Percentiles rank a stretch among this genome's conserved stretches.
Conservation (phyloP, 139 green algal genomes). For the Asterochloris sp. region DNA sequence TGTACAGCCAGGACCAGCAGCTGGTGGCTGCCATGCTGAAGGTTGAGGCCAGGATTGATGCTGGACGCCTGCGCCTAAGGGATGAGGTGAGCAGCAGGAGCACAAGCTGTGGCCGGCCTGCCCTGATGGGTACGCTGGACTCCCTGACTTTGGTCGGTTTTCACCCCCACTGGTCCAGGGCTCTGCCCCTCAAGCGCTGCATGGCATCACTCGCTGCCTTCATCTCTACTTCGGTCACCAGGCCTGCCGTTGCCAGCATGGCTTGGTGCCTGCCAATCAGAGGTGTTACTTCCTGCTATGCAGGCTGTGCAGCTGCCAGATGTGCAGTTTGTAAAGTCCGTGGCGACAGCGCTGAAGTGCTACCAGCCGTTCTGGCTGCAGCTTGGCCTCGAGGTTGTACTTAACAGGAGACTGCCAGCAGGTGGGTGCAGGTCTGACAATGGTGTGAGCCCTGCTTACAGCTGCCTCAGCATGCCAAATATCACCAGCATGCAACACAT, state of each 20-base stretch:
- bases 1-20: slow-evolving; percentile 25
- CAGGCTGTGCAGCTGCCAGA: slow-evolving; percentile 34
- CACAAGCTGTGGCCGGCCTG: too few relatives aligned
- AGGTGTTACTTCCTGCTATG: neutral
- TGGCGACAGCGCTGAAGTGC: slow-evolving; percentile 49
- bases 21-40: slow-evolving; percentile 47
- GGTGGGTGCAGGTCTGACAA: too few relatives aligned
- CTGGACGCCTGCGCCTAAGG: slow-evolving; percentile 43
- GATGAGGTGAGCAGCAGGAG: slow-evolving; percentile 34
- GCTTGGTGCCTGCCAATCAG: neutral
- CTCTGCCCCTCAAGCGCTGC: too few relatives aligned
- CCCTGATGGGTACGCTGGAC: too few relatives aligned
- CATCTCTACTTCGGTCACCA: too few relatives aligned
- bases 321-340: slow-evolving; percentile 37
- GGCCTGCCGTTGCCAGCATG: neutral
- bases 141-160: too few relatives aligned
- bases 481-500: too few relatives aligned
- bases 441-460: neutral
- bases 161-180: too few relatives aligned
- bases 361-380: slow-evolving; percentile 89
- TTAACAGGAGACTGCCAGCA: slow-evolving; percentile 10
- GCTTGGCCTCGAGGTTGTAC: slow-evolving; percentile 51
- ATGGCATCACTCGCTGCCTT: neutral
- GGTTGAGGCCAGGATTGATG: slow-evolving; percentile 53
- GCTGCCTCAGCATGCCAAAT: too few relatives aligned